Evolutionary conservation across 306 rosid genomes (phyloP).

Genomic region (Notholithocarpus densiflorus): DNA sequence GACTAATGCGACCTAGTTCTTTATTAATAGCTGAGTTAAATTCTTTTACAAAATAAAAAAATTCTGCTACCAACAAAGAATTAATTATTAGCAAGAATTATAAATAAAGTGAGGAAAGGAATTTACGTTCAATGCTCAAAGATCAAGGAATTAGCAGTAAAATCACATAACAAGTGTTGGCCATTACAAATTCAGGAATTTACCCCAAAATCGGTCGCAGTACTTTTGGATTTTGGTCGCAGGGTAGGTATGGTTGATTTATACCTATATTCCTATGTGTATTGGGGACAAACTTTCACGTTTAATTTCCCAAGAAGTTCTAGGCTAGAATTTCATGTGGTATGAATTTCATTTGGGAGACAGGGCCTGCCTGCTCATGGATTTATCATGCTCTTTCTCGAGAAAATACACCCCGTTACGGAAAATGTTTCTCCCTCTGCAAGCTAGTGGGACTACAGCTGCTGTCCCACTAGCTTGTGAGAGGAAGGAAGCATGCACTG

Average conservation of each 20-base stretch:
- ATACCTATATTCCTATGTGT: slow-evolving; percentile 1
- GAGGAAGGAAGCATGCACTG: too few relatives aligned
- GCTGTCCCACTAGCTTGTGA: too few relatives aligned
- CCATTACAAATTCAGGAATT: too few relatives aligned
- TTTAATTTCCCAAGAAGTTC: slow-evolving; percentile 27
- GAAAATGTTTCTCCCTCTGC: too few relatives aligned
- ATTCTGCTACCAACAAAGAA: too few relatives aligned
- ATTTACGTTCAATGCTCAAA: slow-evolving; percentile 34
- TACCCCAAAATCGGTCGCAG: too few relatives aligned
- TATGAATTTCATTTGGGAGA: background rate
- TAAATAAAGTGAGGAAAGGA: slow-evolving; percentile 23
- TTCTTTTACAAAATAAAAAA: background rate
- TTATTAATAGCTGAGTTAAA: too few relatives aligned
- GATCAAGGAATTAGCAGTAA: slow-evolving; percentile 39
- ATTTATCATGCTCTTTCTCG: background rate
- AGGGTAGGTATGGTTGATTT: slow-evolving; percentile 13
- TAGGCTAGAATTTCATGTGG: background rate
- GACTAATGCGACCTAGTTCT: background rate
- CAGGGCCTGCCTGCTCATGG: background rate
- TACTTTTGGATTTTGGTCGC: slow-evolving; percentile 16
- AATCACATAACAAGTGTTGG: slow-evolving; percentile 43
- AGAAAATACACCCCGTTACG: too few relatives aligned
- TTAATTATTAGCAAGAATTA: background rate
- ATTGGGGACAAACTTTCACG: slow-evolving; percentile 14
- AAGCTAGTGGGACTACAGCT: too few relatives aligned